Evolutionary conservation across 2,329 filamentous ascomycete species (phyloP), one percentile per base, ranked within the genome.

Genomic region (Scedosporium boydii): DNA sequence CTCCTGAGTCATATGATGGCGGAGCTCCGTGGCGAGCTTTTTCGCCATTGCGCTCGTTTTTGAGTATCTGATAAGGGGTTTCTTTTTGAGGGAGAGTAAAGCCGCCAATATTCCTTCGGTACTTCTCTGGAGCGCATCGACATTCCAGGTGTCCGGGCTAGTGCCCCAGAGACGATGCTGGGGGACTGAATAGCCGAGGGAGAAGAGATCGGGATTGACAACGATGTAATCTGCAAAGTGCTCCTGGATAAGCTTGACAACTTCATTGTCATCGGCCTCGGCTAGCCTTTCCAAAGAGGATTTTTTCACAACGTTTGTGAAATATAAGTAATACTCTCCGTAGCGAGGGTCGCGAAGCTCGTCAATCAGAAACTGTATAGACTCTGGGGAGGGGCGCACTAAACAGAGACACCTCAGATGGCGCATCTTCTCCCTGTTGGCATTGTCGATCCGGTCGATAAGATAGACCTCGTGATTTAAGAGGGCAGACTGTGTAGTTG

Each of bases 381-480:
- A 96, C 68, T 96, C 91, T 12, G 93, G 84, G 0, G 93, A 96
- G 6, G 95, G 95, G 48, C 96, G 88, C 58, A 99, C 84, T 68
- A 99, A 93, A 72, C 92, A 97, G 29, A 98, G 78, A 74, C 95
- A 99, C 60, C 92, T 87, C 60, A 99, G 82, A 78, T 99, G 95
- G 65, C 95, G 89, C 95, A 99, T 98, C 81, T 96, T 97, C 78
- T 99, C 96, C 58, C 95, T 86, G 66, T 87, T 87, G 64, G 84
- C 79, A 69, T 97, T 98, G 73, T 98, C 95, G 63, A 99, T 80
- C 64, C 95, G 91, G 75, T 99, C 95, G 70, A 96, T 97, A 65
- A 99, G 90, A 76, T 97, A 99, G 68, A 99, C 90, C 77, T 98
- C 93, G 78, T 99, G 92, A 71, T 91, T 96, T 66, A 99, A 86